A percentile compares a stretch with the other conserved stretches of the same genome.
Conservation (phyloP, 192 early-diverging fungal genomes). For the Phlyctochytrium bullatum region DNA sequence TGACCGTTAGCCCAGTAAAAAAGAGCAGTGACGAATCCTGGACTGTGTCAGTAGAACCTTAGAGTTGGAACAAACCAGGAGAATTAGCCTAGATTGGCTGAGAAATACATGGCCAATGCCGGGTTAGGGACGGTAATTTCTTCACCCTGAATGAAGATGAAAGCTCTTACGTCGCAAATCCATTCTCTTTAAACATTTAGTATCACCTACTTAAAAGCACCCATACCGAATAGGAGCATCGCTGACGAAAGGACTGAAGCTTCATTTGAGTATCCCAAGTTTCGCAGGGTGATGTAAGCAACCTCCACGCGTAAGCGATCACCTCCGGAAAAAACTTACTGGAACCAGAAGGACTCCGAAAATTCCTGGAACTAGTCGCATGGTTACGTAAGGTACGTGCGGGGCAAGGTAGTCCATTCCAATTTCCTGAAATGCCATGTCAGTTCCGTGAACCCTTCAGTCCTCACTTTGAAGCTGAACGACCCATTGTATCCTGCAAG, state of each 20-base stretch:
- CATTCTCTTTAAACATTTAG: no score
- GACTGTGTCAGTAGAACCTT: not conserved
- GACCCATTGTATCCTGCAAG: constrained; percentile 49
- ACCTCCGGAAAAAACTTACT: constrained; percentile 9
- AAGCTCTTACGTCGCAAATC: constrained; percentile 28
- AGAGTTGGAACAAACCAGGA: constrained; percentile 24
- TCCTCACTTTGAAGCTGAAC: constrained; percentile 43
- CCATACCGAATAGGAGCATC: constrained; percentile 47
- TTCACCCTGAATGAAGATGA: not conserved
- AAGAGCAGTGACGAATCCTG: constrained; percentile 53
- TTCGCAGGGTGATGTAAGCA: constrained; percentile 49
- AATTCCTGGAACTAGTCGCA: constrained; percentile 79
- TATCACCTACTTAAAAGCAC: constrained; percentile 17
- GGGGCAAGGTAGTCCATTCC: constrained; percentile 81
- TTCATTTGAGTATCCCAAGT: constrained; percentile 42
- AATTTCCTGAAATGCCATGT: constrained; percentile 59
- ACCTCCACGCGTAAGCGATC: constrained; percentile 20
- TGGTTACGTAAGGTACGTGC: constrained; percentile 82
- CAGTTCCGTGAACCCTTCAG: not conserved
- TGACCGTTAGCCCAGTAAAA: constrained; percentile 46
- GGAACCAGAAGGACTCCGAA: constrained; percentile 76
- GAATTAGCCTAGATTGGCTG: constrained; percentile 50
- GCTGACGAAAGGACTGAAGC: constrained; percentile 38
- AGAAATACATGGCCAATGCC: not conserved
- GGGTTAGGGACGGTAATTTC: no score